phyloP scores from a whole-genome alignment of 768 basidiomycete genomes.

The Daedaleopsis nitida region DNA sequence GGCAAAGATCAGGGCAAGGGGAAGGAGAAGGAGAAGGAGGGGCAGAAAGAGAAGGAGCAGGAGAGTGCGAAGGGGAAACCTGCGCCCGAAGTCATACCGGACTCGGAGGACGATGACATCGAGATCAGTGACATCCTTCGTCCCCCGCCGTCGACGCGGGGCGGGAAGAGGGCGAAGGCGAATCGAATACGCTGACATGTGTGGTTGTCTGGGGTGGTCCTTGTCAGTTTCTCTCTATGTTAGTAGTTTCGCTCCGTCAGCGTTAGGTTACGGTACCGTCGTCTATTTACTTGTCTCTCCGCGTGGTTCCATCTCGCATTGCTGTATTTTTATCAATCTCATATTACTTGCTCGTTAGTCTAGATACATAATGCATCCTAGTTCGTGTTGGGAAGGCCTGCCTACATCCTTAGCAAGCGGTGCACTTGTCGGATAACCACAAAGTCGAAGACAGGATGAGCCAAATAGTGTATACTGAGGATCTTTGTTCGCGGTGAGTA shows the following conservation, averaged over 20 bases:
- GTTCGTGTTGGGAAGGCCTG: too few species aligned
- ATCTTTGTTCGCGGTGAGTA: too few species aligned
- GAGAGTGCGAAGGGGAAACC: background rate
- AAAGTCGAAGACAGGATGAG: too few species aligned
- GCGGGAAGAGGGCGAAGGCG: conserved; percentile 8
- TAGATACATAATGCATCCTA: too few species aligned
- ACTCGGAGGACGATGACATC: conserved; percentile 30
- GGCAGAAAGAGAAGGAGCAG: background rate
- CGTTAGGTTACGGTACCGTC: background rate
- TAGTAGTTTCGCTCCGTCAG: conserved; percentile 11
- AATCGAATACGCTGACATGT: background rate
- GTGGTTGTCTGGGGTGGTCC: background rate
- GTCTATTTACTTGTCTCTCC: background rate
- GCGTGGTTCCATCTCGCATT: conserved; percentile 3
- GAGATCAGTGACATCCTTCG: conserved; percentile 22
- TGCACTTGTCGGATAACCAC: too few species aligned
- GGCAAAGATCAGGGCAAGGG: background rate
- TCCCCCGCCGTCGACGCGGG: background rate
- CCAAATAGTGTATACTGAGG: too few species aligned
- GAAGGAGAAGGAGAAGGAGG: background rate
- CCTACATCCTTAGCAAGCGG: too few species aligned
- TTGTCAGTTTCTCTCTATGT: background rate
- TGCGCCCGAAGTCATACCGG: background rate
- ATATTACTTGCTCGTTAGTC: background rate
- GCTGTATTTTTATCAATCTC: conserved; percentile 17